Percentiles rank a stretch among this genome's conserved stretches.
These are phyloP conservation scores for Volvox africanus DNA, from an alignment of 139 green algal genomes.

Conservation along the genomic window DNA sequence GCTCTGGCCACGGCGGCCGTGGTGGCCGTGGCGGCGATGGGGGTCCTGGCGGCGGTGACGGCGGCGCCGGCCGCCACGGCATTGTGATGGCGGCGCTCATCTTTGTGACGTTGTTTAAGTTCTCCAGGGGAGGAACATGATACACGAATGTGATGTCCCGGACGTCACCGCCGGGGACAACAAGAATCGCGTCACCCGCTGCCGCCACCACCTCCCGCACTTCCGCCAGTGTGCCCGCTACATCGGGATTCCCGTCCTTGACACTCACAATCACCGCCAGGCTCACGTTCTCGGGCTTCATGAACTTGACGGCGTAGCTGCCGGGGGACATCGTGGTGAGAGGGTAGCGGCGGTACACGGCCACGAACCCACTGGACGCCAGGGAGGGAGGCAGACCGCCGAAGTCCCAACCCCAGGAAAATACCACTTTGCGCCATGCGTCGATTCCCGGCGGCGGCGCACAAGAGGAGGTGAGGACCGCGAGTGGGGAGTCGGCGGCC, in stretches of 20 bases:
- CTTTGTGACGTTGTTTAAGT: neutral
- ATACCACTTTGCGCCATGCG: neutral
- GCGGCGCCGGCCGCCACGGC: constrained; percentile 4
- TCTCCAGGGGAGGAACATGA: neutral
- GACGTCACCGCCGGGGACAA: neutral
- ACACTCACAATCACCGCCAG: constrained; percentile 22
- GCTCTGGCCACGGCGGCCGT: neutral
- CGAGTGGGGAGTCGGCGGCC: neutral
- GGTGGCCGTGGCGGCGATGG: neutral
- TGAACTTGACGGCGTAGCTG: neutral
- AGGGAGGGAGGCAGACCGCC: constrained; percentile 18
- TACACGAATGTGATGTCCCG: constrained; percentile 25
- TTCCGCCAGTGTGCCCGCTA: neutral
- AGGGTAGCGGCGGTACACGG: constrained; percentile 40
- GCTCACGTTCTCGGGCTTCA: neutral
- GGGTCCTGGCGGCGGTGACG: constrained; percentile 23
- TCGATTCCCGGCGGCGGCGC: neutral
- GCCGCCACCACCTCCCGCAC: constrained; percentile 3
- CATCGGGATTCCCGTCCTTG: constrained; percentile 15
- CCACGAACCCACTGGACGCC: constrained; percentile 12
- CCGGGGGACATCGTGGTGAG: constrained; percentile 1
- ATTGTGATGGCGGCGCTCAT: constrained; percentile 17
- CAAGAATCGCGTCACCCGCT: neutral
- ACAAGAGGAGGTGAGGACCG: neutral
- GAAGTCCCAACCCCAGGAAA: constrained; percentile 33